Evolutionary conservation across 2,329 filamentous ascomycete genomes (phyloP).

Genomic region (Epicoccum sorghinum): DNA sequence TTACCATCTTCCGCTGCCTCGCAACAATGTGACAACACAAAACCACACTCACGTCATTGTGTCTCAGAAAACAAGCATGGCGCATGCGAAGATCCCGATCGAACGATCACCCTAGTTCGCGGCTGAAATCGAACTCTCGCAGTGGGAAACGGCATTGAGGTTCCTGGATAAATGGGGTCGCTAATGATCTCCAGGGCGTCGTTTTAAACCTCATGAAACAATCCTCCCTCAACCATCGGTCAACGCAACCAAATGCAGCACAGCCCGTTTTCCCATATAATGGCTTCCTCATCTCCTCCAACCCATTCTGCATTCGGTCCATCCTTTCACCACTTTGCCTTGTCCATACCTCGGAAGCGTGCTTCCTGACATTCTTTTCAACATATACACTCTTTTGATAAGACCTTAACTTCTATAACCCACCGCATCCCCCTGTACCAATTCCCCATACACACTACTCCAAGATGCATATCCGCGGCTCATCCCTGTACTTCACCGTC

Average conservation of each 20-base stretch:
- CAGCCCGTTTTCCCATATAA: constrained; percentile 12
- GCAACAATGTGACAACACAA: not conserved
- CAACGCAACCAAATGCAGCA: constrained; percentile 11
- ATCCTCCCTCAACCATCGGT: constrained; percentile 10
- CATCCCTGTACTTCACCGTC: constrained; percentile 35
- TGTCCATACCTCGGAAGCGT: constrained; percentile 23
- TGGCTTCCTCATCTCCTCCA: not conserved
- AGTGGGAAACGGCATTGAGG: not conserved
- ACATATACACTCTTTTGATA: constrained; percentile 19
- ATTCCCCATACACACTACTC: not conserved
- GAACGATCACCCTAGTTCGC: not conserved
- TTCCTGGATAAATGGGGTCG: constrained; percentile 3
- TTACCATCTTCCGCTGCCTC: not conserved
- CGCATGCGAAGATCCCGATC: no score
- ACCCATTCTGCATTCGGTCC: constrained; percentile 10
- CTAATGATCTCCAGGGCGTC: constrained; percentile 33
- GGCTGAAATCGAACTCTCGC: not conserved
- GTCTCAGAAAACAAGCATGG: not conserved
- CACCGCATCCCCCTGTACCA: no score
- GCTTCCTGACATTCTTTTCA: constrained; percentile 29
- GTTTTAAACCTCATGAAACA: constrained; percentile 26
- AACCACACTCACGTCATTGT: not conserved
- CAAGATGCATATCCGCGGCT: constrained; percentile 32
- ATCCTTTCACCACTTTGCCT: constrained; percentile 12
- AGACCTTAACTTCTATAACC: constrained; percentile 25